Conservation (phyloP, 2,329 filamentous ascomycete species). For the Colletotrichum brevisporum region DNA sequence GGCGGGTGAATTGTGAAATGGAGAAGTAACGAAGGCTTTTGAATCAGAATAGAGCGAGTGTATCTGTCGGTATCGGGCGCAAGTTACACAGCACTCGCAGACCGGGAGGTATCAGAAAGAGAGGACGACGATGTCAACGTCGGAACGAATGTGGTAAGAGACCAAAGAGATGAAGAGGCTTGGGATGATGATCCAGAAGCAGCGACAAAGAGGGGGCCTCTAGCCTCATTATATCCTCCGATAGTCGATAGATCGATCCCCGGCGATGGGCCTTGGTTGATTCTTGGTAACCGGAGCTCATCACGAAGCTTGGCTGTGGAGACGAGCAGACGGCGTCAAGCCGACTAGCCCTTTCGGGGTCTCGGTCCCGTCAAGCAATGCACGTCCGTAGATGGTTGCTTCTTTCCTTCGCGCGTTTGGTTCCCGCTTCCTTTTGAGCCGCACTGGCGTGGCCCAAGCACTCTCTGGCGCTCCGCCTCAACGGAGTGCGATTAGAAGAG, state of each 20-base stretch:
- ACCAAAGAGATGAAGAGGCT: conserved; percentile 11
- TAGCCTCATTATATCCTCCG: conserved; percentile 30
- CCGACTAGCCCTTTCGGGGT: conserved; percentile 13
- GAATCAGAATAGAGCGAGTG: conserved; percentile 1
- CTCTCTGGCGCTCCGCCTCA: conserved; percentile 24
- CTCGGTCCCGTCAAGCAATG: conserved; percentile 27
- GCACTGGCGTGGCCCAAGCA: conserved; percentile 17
- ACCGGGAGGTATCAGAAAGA: conserved; percentile 1
- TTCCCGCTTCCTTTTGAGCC: conserved; percentile 20
- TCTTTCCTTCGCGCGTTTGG: not conserved
- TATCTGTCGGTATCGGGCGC: not conserved
- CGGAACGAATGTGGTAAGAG: conserved; percentile 2
- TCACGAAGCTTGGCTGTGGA: conserved; percentile 19
- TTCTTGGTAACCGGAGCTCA: conserved; percentile 20
- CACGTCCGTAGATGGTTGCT: conserved; percentile 16
- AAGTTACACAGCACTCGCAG: not conserved
- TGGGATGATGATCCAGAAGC: conserved; percentile 12
- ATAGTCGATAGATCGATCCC: not conserved
- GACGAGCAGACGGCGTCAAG: conserved; percentile 21
- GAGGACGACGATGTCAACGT: conserved; percentile 12
- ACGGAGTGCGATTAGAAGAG: conserved; percentile 1
- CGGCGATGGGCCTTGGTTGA: not conserved
- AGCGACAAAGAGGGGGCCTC: conserved; percentile 2
- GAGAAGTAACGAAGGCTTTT: conserved; percentile 12
- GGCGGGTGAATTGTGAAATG: conserved; percentile 44